phyloP scores from a whole-genome alignment of 345 rosid genomes.

The Lenwebbia sp. region DNA sequence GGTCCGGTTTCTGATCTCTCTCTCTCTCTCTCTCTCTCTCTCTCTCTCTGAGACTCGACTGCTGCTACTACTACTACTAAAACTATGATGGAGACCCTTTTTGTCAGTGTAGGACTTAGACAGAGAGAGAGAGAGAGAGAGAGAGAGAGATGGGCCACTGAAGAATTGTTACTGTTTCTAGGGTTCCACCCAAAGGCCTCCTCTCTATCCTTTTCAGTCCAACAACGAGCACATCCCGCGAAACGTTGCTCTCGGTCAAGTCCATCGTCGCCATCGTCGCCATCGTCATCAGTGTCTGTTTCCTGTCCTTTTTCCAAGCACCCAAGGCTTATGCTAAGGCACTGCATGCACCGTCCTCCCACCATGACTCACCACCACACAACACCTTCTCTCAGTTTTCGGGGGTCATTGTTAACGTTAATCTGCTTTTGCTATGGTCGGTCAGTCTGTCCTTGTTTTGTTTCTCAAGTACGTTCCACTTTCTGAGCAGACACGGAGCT shows the following conservation, averaged over 20 bases:
- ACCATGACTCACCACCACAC: background rate
- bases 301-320: background rate
- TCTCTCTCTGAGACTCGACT: background rate
- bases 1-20: background rate
- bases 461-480: background rate
- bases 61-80: background rate
- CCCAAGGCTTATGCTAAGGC: background rate
- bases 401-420: background rate
- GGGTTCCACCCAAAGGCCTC: conserved; percentile 22
- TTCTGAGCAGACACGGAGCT: background rate
- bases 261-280: background rate
- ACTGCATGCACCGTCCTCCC: background rate
- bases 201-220: background rate
- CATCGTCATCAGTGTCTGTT: background rate
- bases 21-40: background rate
- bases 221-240: background rate
- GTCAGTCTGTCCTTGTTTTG: background rate
- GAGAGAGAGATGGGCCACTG: conserved; percentile 18
- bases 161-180: conserved; percentile 17
- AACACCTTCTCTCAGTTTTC: background rate
- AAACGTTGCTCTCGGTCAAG: background rate
- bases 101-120: conserved; percentile 10
- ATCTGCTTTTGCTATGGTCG: background rate
- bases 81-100: conserved; percentile 21
- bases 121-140: background rate